Evolutionary conservation across 371 early-diverging fungal genomes (phyloP), one percentile per base, ranked within the genome.

Genomic region (Lichtheimia hyalospora): DNA sequence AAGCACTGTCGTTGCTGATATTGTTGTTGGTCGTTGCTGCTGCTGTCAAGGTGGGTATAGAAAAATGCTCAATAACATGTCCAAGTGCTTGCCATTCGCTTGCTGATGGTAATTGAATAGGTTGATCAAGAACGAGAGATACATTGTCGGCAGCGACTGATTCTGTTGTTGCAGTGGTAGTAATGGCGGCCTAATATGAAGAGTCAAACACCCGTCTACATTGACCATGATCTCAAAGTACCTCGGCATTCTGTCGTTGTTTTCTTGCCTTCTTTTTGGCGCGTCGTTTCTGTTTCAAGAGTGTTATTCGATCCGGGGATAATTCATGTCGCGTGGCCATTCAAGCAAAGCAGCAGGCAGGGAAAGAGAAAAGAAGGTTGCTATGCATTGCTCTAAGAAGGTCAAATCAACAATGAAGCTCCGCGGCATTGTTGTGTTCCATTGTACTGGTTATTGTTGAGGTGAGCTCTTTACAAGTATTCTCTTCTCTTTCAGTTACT

Each of bases 241-340:
- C 46, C 16, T n/a, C 16, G 20, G 52, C 24, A 52, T 40, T 42
- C 5, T 27, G 4, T 16, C 58, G 58, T 14, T 24, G 28, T n/a
- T 50, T 58, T 21, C 58, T 15, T 40, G 21, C 27, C 21, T 58
- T 58, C 50, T 58, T 58, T 51, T 50, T 49, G 39, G 49, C 58
- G 5, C 49, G 23, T 50, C 58, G 49, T 24, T 58, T 58, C 3
- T 58, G 58, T 50, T 58, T 58, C 15, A 58, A 40, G 23, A 20
- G 18, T 40, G 12, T 51, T 20, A 58, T 21, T 28, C 57, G 23
- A 13, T 56, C 57, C 3, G 42, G 15, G n/a, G 54, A 13, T 16
- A 18, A 2, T 3, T 41, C 20, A 20, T 54, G 8, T 23, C 34
- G 25, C 5, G 54, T 54, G 18, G 54, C 41, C 54, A 54, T 54